Evolutionary conservation across 495 filamentous ascomycete genomes (phyloP), one percentile per base, ranked within the genome.

Genomic region (Lineolata rhizophorae): DNA sequence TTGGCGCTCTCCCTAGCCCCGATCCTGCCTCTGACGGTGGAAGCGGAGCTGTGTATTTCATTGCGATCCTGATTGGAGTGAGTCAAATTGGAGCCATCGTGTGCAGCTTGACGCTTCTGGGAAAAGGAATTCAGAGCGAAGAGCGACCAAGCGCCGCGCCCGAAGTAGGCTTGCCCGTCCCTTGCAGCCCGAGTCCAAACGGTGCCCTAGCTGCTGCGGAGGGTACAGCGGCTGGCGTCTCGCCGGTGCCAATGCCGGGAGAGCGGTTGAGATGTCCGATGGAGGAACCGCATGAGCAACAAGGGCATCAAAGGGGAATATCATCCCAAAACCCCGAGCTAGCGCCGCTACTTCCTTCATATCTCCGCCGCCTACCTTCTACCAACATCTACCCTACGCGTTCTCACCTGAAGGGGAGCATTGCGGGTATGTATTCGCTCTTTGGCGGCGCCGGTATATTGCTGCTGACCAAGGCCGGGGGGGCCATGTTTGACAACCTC

Each of bases 21-120:
- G 70, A 84, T 40, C 67, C 61, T 30, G 62, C 61, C 30, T 61
- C 61, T 11, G 63, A 66, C 30, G 76, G 76, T 4, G 69, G 56
- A 22, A 58, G 65, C 0, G 62, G 53, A 9, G n/a, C n/a, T n/a
- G 69, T 85, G 2, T 82, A 91, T 44, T 26, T 77, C n/a, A 60
- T 81, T 12, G 80, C 81, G 33, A 65, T 70, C 2, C 47, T 91
- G 9, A 61, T 94, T 14, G 87, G 87, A 2, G 63, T 90, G 31
- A 81, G 73, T 39, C 90, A 97, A 52, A 95, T 97, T 35, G 90
- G 85, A 4, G 70, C 81, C 8, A 94, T 97, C 36, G 87, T 97
- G 0, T 90, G 83, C 50, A 85, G 77, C 36, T 59, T 97, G 11
- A 82, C 78, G 0, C 70, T 91, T 1, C 58, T 97, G 4, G 80